Evolutionary conservation across 1,284 basidiomycete genomes (phyloP), one percentile per base, ranked within the genome.

Genomic region (Pascua guehoae): DNA sequence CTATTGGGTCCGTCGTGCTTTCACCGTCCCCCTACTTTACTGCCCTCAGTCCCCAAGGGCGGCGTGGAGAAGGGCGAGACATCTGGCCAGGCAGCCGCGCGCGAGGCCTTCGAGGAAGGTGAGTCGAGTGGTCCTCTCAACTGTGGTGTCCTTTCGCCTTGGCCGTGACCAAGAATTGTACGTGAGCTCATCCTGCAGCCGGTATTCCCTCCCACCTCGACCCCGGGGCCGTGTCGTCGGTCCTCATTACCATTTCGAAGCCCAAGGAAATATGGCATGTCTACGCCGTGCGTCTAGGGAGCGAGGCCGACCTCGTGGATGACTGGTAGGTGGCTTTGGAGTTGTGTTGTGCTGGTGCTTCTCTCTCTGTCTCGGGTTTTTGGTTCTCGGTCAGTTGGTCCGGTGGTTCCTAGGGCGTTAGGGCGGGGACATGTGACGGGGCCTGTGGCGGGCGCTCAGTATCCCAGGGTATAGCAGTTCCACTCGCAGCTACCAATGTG

Each of bases 61-160:
- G 74, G 75, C 9, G 61, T 74, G 12, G 75, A 77, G 49, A 37
- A 65, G 12, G 73, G 73, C 14, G 75, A 77, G 58, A 66, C 71
- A 1, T 66, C 68, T 1, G 72, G 67, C 10, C 60, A 71, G 60
- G 73, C 75, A 4, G 75, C 75, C 4, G 69, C 72, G 1, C 61
- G 75, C 49, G 75, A 77, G 61, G 62, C 74, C 36, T 69, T 67
- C 60, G 75, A 77, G 53, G 75, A 77, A 64, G 75, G 75, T 76
- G 56, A 12, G 63, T 54, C 24, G 18, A 2, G 17, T 16, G 37
- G 24, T 9, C n/a, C 38, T 8, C 36, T 18, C 14, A 4, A 37
- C 7, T 7, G 7, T 40, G 37, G 24, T 41, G 14, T 15, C 12
- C 46, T 12, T 55, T 8, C 62, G 64, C n/a, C n/a, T n/a, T n/a